Conservation (phyloP, 176 grass and related monocot species). For the Pharus latifolius region DNA sequence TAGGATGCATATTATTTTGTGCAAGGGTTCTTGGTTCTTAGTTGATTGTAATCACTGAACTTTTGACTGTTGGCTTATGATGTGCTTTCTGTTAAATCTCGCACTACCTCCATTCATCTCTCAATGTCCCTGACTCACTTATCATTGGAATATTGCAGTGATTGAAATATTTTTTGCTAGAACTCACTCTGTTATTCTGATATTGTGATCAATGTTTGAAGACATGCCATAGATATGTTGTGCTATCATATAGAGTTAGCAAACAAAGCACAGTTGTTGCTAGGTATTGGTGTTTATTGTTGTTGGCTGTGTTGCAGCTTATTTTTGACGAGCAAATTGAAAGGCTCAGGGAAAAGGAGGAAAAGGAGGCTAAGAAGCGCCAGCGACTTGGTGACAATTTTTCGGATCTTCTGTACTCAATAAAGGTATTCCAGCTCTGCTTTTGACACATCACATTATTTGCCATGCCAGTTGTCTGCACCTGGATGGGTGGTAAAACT, state of each 20-base stretch:
- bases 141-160: too few species aligned
- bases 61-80: too few species aligned
- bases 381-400: slow-evolving; percentile 89
- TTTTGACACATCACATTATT: background rate
- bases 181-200: background rate
- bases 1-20: too few species aligned
- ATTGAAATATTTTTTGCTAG: too few species aligned
- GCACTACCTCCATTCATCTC: too few species aligned
- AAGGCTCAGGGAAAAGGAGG: slow-evolving; percentile 84
- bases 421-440: slow-evolving; percentile 55
- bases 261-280: background rate
- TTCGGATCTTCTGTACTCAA: slow-evolving; percentile 78
- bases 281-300: background rate
- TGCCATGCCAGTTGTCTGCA: background rate
- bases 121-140: too few species aligned
- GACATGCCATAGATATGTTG: background rate
- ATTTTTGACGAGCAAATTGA: slow-evolving; percentile 84
- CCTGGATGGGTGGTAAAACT: background rate
- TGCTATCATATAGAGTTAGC: background rate
- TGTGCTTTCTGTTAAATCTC: too few species aligned
- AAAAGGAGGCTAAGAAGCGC: slow-evolving; percentile 82
- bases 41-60: too few species aligned
- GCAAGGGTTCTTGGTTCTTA: too few species aligned
- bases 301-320: slow-evolving; percentile 54
- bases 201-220: background rate